These are phyloP conservation scores for Colletotrichum tofieldiae DNA, from an alignment of 2,329 filamentous ascomycete species.

Conservation along the genomic window DNA sequence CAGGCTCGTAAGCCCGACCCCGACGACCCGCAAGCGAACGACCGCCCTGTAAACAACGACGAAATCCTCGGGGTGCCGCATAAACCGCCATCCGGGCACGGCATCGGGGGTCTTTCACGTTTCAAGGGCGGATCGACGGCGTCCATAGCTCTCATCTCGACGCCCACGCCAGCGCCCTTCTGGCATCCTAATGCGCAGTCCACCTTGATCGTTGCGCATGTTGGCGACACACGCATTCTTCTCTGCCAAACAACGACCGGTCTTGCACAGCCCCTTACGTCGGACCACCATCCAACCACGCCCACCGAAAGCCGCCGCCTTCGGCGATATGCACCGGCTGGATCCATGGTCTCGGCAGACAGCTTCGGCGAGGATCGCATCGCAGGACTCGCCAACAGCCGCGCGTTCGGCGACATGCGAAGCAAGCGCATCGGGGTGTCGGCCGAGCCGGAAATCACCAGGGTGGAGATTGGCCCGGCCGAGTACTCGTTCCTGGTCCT, in stretches of 20 bases:
- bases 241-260: conserved; percentile 91
- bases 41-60: conserved; percentile 86
- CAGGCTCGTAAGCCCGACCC: conserved; percentile 87
- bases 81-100: conserved; percentile 68
- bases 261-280: conserved; percentile 84
- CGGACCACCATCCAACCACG: conserved; percentile 92
- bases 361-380: conserved; percentile 98
- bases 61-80: conserved; percentile 81
- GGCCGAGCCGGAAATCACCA: conserved; percentile 90
- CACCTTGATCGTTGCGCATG: conserved; percentile 89
- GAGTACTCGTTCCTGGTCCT: conserved; percentile 93
- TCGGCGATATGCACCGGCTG: conserved; percentile 83
- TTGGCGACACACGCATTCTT: conserved; percentile 92
- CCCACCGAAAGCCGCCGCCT: conserved; percentile 88
- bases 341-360: conserved; percentile 86
- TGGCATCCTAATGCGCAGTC: conserved; percentile 93
- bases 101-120: conserved; percentile 81
- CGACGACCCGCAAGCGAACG: conserved; percentile 78
- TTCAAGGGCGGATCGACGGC: conserved; percentile 97
- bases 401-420: conserved; percentile 92
- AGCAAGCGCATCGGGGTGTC: conserved; percentile 95
- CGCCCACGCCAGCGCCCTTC: conserved; percentile 91
- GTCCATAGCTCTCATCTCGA: conserved; percentile 91
- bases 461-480: conserved; percentile 84
- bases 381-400: conserved; percentile 91